A percentile compares a stretch with the other conserved stretches of the same genome.
Conservation (phyloP, 129 eudicot species). For the Pseudognaphalium luteoalbum region DNA sequence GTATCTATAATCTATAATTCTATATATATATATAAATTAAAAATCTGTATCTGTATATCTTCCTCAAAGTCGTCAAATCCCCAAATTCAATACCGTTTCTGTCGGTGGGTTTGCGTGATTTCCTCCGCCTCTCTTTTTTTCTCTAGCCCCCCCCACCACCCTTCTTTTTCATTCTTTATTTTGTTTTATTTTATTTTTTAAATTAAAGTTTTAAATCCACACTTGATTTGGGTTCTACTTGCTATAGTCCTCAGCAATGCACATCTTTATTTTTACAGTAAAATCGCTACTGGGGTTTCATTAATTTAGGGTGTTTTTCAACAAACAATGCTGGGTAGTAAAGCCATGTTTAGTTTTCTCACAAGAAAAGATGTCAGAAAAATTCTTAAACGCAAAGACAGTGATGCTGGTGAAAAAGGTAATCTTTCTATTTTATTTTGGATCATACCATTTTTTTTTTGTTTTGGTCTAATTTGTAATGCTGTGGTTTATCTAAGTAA, state of each 20-base stretch:
- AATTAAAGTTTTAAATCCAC: neutral
- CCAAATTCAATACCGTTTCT: neutral
- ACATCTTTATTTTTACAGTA: neutral
- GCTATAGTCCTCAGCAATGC: neutral
- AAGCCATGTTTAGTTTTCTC: conserved; percentile 65
- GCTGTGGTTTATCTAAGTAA: neutral
- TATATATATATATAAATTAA: no score
- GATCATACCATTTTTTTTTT: neutral
- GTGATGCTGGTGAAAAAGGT: conserved; percentile 96
- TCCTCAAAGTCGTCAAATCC: conserved; percentile 5
- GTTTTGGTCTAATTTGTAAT: conserved; percentile 18
- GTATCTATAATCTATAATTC: neutral
- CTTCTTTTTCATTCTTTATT: neutral
- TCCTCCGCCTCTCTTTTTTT: conserved; percentile 12
- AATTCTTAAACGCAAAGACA: conserved; percentile 86
- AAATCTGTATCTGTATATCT: neutral
- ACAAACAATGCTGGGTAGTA: conserved; percentile 34
- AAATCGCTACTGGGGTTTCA: neutral
- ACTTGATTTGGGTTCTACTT: neutral
- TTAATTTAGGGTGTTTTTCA: conserved; percentile 1
- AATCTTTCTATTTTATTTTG: neutral
- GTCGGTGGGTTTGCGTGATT: conserved; percentile 21
- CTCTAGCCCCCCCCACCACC: neutral
- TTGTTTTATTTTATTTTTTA: neutral
- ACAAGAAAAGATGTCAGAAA: conserved; percentile 69